Base-by-base conservation (phyloP, 768 basidiomycete species). In the Trametes cinnabarina region DNA sequence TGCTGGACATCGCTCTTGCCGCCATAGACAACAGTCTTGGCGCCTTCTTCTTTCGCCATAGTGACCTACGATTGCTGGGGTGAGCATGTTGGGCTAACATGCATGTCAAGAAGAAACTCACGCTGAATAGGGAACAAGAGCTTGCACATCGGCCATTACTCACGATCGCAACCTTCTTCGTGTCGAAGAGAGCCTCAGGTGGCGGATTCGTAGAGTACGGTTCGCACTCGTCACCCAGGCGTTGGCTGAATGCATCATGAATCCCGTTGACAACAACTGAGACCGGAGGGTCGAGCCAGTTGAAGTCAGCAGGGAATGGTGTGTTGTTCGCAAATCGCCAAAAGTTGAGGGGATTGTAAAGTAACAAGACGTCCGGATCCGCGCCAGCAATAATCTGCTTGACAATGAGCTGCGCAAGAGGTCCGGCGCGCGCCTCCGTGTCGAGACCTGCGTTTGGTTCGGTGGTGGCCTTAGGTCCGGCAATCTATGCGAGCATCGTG, bases 31-130 rank as follows among this genome's bases (percentile, higher is more conserved):
- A 81, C 79, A 7, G 80, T 82, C 64, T 73, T 81, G 23, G 77
- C 79, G 30, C 82, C 82, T 58, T 85, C 82, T 39, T 76, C 71
- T 67, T 85, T 85, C 0, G 78, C 68, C 82, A 86, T 83, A 22
- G 82, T 81, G 59, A 84, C 79, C 82, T 84, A 35, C n/a, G 25
- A 5, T 44, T n/a, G n/a, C n/a, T n/a, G n/a, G n/a, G n/a, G 19
- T 3, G 37, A 8, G 23, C 8, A 6, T 20, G 9, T 4, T 22
- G 11, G 22, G 15, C 43, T 14, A 15, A 20, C 44, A 9, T 26
- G 0, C 23, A 46, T 20, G 15, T 14, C 4, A 7, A 12, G 23
- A 22, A 46, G 6, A 46, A 22, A 63, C 71, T 34, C 51, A 72
- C 72, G 35, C 66, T 66, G 68, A 61, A 65, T 20, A 71, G 64